Evolutionary conservation across 2,329 filamentous ascomycete species (phyloP).

Genomic region (Canariomyces notabilis): DNA sequence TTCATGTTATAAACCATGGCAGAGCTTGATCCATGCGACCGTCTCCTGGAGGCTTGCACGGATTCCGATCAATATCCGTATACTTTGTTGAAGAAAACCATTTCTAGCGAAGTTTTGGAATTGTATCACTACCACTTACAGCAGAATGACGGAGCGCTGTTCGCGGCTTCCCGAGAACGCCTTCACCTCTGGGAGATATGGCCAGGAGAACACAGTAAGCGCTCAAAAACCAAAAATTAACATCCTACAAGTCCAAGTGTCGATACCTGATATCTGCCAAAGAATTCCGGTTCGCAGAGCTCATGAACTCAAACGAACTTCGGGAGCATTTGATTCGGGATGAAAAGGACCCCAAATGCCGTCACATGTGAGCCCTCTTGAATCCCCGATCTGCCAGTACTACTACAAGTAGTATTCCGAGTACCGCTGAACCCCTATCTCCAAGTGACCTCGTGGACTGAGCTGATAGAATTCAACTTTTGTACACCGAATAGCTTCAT

Average conservation of each 20-base stretch:
- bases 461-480: neutral
- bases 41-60: neutral
- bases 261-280: too few relatives aligned
- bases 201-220: neutral
- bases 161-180: slow-evolving; percentile 1
- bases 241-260: too few relatives aligned
- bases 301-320: neutral
- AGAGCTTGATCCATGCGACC: neutral
- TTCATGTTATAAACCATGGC: too few relatives aligned
- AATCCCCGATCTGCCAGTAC: too few relatives aligned
- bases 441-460: neutral
- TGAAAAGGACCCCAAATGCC: neutral
- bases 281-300: too few relatives aligned
- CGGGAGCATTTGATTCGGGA: neutral
- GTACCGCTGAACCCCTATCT: too few relatives aligned
- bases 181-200: slow-evolving; percentile 4
- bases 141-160: neutral
- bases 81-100: neutral
- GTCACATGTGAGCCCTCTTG: slow-evolving; percentile 7
- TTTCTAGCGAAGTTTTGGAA: neutral
- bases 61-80: neutral
- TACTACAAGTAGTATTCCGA: too few relatives aligned
- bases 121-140: neutral
- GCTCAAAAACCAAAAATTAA: neutral
- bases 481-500: slow-evolving; percentile 9